Base-by-base conservation (phyloP, 1,284 basidiomycete species). In the Heterobasidion occidentale region DNA sequence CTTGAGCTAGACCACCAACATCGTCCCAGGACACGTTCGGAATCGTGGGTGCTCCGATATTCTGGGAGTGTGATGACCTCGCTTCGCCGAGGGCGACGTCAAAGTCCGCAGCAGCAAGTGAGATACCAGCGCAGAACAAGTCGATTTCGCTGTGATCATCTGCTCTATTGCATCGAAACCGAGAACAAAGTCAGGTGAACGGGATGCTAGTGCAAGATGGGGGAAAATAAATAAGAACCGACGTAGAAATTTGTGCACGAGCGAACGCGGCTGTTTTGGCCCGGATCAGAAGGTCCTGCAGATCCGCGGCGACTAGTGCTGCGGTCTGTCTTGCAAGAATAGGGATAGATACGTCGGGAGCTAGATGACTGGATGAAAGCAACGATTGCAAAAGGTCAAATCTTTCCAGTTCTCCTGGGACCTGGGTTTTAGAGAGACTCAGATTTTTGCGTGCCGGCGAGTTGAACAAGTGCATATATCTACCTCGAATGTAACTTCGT, bases 11-110 rank as follows among this genome's bases (percentile, higher is more conserved):
- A 7, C 97, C 97, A 46, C 97, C 97, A 14, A 99, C 90, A 68
- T 99, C 97, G 71, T 98, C 94, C 97, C 97, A 99, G 0, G 91
- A 84, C 0, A 99, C 95, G 60, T 84, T 92, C 1, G 97, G 97
- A 53, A 99, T 99, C 65, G 92, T 95, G 0, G 97, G 97, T 17
- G 94, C 94, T 12, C 96, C 96, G 56, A 99, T 97, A 64, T 82
- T 93, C 67, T 95, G 92, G 15, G 92, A 90, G 71, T 97, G 97
- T 1, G 86, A 81, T 12, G 82, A 75, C 56, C 94, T 79, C 5
- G 91, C 89, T 60, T 86, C 83, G n/a, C 78, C 76, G 11, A 99
- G 75, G 0, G 93, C 93, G 5, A 67, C 60, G 3, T 88, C 81
- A 61, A 97, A 85, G 64, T 98, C 93, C 27, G 75, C 75, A 0